These are phyloP conservation scores for Cymbopogon flexuosus DNA, from an alignment of 202 grass and related monocot species.

Conservation along the genomic window DNA sequence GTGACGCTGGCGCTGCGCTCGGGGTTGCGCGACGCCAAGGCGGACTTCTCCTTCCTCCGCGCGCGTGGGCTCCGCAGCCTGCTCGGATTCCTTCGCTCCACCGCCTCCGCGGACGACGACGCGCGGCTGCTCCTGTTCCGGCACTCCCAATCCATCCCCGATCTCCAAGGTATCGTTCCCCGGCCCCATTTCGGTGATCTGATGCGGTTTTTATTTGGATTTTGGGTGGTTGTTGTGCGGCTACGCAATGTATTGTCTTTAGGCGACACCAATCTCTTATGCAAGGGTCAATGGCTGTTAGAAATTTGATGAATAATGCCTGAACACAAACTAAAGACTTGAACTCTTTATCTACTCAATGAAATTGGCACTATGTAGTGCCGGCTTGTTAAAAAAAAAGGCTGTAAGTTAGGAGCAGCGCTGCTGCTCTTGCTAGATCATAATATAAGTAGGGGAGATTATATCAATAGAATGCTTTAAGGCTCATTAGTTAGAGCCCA, in stretches of 20 bases:
- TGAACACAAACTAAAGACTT: not conserved
- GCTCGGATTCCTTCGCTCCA: constrained; percentile 75
- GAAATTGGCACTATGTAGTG: not conserved
- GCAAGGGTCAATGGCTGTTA: not conserved
- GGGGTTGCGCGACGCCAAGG: constrained; percentile 78
- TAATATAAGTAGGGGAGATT: not conserved
- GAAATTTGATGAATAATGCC: not conserved
- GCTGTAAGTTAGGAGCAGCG: not conserved
- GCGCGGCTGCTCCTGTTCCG: constrained; percentile 72
- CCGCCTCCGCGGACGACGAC: constrained; percentile 48
- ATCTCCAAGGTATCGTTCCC: constrained; percentile 64
- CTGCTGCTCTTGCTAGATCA: not conserved
- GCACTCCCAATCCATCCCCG: constrained; percentile 86
- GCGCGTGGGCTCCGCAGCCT: constrained; percentile 59
- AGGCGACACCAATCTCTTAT: not conserved
- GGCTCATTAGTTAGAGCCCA: not conserved
- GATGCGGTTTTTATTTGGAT: not conserved
- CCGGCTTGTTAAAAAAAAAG: not conserved
- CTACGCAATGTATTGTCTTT: not conserved
- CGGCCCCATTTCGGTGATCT: constrained; percentile 11
- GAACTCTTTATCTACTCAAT: not conserved
- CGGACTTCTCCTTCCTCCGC: constrained; percentile 94
- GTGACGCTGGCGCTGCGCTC: constrained; percentile 88
- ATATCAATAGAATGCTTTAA: not conserved
- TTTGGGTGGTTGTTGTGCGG: not conserved